Evolutionary conservation across 2,329 filamentous ascomycete genomes (phyloP).

Genomic region (Rutstroemia sp.): DNA sequence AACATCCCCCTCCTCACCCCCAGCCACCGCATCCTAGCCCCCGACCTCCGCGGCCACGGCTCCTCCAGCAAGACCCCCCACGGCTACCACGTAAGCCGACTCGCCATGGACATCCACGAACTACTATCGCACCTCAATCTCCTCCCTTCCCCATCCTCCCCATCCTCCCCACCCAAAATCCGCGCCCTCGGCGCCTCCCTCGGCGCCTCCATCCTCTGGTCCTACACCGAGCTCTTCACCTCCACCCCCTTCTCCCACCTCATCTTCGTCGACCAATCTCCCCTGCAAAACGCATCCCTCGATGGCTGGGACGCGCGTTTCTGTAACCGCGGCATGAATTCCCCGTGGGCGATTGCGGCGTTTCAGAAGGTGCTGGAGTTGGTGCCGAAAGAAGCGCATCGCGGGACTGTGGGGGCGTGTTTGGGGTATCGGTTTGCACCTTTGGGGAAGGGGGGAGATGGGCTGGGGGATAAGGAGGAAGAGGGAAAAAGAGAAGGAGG

Average conservation of each 20-base stretch:
- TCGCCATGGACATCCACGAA: slow-evolving; percentile 27
- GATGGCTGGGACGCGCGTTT: slow-evolving; percentile 23
- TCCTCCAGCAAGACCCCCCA: slow-evolving; percentile 22
- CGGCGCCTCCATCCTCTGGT: slow-evolving; percentile 29
- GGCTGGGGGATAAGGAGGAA: not conserved
- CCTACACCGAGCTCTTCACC: slow-evolving; percentile 27
- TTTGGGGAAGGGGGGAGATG: not conserved
- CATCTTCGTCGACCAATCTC: slow-evolving; percentile 29
- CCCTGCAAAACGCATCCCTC: slow-evolving; percentile 24
- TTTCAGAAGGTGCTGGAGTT: slow-evolving; percentile 23
- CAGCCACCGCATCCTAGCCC: slow-evolving; percentile 23
- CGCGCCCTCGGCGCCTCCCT: slow-evolving; percentile 26
- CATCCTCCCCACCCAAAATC: slow-evolving; percentile 4
- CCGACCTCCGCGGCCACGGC: slow-evolving; percentile 28
- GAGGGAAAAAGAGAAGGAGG: not conserved
- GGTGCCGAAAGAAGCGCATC: slow-evolving; percentile 20
- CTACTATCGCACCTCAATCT: slow-evolving; percentile 15
- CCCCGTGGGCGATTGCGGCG: slow-evolving; percentile 18
- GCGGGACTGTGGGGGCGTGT: slow-evolving; percentile 26
- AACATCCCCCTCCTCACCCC: slow-evolving; percentile 22
- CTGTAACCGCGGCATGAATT: slow-evolving; percentile 29
- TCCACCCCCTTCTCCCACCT: slow-evolving; percentile 22
- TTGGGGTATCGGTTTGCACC: slow-evolving; percentile 25
- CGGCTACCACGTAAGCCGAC: slow-evolving; percentile 27
- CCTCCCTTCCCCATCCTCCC: not conserved